Base-by-base conservation (phyloP, 202 grass and related monocot genomes). In the Schoenoplectus tabernaemontani region DNA sequence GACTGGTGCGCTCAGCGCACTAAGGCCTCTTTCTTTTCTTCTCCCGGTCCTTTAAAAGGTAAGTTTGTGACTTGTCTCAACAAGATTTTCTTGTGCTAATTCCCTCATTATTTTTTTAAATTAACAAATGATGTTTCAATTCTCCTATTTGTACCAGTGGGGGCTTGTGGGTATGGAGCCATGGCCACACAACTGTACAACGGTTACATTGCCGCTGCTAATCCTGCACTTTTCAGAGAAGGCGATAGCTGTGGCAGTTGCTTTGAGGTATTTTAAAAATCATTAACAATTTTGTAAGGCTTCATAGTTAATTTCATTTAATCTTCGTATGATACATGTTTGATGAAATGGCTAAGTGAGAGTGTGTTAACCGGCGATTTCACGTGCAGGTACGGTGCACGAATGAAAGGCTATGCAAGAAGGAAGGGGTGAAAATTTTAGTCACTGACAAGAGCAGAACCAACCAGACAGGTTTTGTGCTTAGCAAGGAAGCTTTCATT, bases 1-100 rank as follows among this genome's bases (percentile, higher is more conserved):
- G 84, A 67, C 46, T 84, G 93, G 82, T 96, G 93, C 76, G 82
- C 84, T 62, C 84, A 84, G 19, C 79, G 61, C 11, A 68, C 90
- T 23, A 87, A 84, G 11, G 90, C 81, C 1, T 89, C 84, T 10
- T 51, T 89, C 68, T 78, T 81, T 47, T 78, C 87, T 4, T 79
- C 81, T 19, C 34, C 61, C 15, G 59, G 28, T 9, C 20, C 38
- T 16, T 17, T 77, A 65, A 48, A 61, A 37, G 82, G 76, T 70
- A 86, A 59, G 4, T 57, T 33, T 17, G 51, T 56, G 5, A 19
- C 36, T 66, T 38, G 22, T 7, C 16, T 69, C 39, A 17, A 39
- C 16, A 10, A 4, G 11, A 58, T 17, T 51, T 51, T 51, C 3
- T 51, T 51, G 9, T 51, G 48, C 39, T 37, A 34, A 26, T 54